phyloP scores from a whole-genome alignment of 768 basidiomycete species.

The Tricholoma terreum region DNA sequence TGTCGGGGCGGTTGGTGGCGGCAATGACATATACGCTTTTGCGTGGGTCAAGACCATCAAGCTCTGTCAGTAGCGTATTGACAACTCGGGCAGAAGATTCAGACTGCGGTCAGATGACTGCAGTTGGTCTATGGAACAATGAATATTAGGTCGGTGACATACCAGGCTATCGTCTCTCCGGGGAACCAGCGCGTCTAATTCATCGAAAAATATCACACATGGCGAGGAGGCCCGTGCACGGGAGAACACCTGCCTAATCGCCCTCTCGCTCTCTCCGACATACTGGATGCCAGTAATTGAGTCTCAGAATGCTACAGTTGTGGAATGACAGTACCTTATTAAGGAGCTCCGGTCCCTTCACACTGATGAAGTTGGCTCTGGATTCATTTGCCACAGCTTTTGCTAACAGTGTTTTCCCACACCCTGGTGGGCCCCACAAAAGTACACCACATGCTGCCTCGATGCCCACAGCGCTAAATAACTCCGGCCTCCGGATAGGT shows the following conservation, averaged over 20 bases:
- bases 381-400: slow-evolving; percentile 98
- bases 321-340: slow-evolving; percentile 72
- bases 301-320: neutral
- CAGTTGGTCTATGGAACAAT: neutral
- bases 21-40: slow-evolving; percentile 92
- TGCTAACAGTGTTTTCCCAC: slow-evolving; percentile 96
- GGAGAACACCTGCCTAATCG: slow-evolving; percentile 92
- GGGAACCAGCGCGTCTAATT: slow-evolving; percentile 89
- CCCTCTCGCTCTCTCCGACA: slow-evolving; percentile 95
- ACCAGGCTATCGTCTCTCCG: slow-evolving; percentile 87
- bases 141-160: slow-evolving; percentile 23
- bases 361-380: slow-evolving; percentile 94
- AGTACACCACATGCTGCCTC: slow-evolving; percentile 90
- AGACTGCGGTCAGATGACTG: slow-evolving; percentile 47
- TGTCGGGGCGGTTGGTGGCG: slow-evolving; percentile 93
- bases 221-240: slow-evolving; percentile 91
- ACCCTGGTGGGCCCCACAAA: slow-evolving; percentile 98
- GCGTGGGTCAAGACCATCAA: slow-evolving; percentile 86
- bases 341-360: slow-evolving; percentile 93
- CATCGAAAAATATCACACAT: slow-evolving; percentile 95
- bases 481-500: slow-evolving; percentile 84
- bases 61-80: slow-evolving; percentile 90
- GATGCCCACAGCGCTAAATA: slow-evolving; percentile 88
- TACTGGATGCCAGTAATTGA: slow-evolving; percentile 51
- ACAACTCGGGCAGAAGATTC: slow-evolving; percentile 93